Conservation (phyloP, 495 filamentous ascomycete genomes). For the Bathelium albidoporum region DNA sequence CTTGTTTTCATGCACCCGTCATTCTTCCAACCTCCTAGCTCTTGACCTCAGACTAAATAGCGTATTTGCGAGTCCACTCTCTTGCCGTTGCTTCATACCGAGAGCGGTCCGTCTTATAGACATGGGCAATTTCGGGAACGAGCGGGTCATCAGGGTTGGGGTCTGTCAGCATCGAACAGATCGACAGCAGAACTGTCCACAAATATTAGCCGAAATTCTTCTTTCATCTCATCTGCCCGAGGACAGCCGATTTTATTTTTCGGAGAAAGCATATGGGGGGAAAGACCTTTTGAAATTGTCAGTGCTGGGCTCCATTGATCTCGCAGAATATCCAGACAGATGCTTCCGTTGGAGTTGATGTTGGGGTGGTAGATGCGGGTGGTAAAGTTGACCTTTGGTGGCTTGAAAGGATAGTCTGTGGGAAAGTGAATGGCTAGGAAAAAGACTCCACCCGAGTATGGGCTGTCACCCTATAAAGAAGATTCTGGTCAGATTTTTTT, state of each 20-base stretch:
- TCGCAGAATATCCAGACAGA: constrained; percentile 94
- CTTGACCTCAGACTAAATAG: constrained; percentile 48
- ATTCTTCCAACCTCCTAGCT: background rate
- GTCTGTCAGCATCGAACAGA: constrained; percentile 99
- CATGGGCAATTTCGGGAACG: constrained; percentile 96
- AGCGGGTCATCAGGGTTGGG: constrained; percentile 98
- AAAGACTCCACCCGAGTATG: constrained; percentile 96
- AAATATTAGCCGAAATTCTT: background rate
- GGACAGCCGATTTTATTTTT: background rate
- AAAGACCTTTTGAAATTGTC: constrained; percentile 93
- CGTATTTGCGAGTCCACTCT: constrained; percentile 99
- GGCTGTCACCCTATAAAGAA: constrained; percentile 63
- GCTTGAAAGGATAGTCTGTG: constrained; percentile 99
- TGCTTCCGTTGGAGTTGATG: constrained; percentile 99
- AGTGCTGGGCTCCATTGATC: constrained; percentile 99
- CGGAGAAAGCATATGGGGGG: background rate
- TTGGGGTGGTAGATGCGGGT: constrained; percentile 99
- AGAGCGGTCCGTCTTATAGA: constrained; percentile 97
- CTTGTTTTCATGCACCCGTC: background rate
- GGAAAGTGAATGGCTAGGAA: constrained; percentile 98
- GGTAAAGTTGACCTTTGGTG: constrained; percentile 99
- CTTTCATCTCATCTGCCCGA: background rate
- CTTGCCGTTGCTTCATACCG: constrained; percentile 93
- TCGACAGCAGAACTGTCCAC: constrained; percentile 76
- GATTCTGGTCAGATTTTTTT: no score